Evolutionary conservation across 805 yeast species (phyloP), one percentile per base, ranked within the genome.

Genomic region (Pichia eremophila): DNA sequence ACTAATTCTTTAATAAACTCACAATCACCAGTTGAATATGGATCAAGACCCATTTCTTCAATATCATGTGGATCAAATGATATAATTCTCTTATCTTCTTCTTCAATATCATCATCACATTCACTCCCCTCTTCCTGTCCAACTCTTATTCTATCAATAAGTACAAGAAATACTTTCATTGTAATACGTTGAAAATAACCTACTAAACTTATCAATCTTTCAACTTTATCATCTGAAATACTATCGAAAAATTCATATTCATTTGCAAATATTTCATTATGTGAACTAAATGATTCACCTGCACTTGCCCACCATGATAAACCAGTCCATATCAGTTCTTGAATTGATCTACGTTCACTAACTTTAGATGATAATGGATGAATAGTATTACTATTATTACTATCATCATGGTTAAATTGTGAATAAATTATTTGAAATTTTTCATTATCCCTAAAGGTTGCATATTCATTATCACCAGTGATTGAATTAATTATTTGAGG

Each of bases 261-360:
- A 18, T 66, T 49, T 31, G 65, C 69, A 35, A 61, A 64, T 39
- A 72, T 74, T 29, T 66, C 69, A 41, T 67, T 51, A 65, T 19
- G 58, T 25, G 61, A 62, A 15, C 69, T 68, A 41, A 72, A 67
- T 39, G 73, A 70, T 50, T 81, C 84, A 9, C 93, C 95, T 1
- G 93, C 91, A 31, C 85, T 75, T 3, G 95, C 95, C 88, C 91
- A 85, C 93, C 93, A 85, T 19, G 84, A 67, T 49, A 85, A 74
- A 0, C 89, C 89, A 46, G 75, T 70, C 85, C 85, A 81, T 1
- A 81, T 67, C 39, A 75, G 67, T 54, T 79, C 81, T 46, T 70
- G 68, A 75, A 85, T 73, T 2, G 83, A 71, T 22, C 71, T 60
- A 1, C 79, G 69, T 44, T 74, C 78, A 1, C 46, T 42, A 2